Percentiles rank a stretch among this genome's conserved stretches.
Conservation (phyloP, 352 stramenopile genomes). For the Phytophthora ramorum region DNA sequence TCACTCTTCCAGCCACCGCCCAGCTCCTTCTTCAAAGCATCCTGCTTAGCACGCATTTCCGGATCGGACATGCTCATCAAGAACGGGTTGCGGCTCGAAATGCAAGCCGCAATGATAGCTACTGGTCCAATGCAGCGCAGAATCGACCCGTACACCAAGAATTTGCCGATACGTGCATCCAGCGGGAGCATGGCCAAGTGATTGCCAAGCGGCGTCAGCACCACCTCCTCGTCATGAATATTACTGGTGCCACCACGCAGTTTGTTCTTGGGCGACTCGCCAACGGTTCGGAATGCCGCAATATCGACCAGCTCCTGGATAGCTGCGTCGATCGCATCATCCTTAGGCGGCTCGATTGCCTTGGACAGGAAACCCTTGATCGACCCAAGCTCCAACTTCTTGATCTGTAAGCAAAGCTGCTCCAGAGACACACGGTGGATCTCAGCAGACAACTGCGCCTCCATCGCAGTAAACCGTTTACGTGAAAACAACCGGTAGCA, state of each 20-base stretch:
- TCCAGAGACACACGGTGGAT: conserved; percentile 90
- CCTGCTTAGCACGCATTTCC: conserved; percentile 61
- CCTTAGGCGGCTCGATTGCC: conserved; percentile 93
- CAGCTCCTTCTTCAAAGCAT: conserved; percentile 75
- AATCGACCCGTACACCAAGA: conserved; percentile 89
- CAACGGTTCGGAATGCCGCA: conserved; percentile 75
- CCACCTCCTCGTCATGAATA: conserved; percentile 58
- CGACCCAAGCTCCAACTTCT: conserved; percentile 79
- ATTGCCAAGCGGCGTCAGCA: conserved; percentile 94
- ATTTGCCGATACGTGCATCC: conserved; percentile 89
- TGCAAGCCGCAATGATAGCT: conserved; percentile 83
- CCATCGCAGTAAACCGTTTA: conserved; percentile 67
- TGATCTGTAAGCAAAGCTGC: conserved; percentile 89
- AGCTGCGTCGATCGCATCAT: conserved; percentile 91
- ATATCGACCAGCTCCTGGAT: conserved; percentile 93
- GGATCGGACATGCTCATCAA: conserved; percentile 74
- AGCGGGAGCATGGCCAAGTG: conserved; percentile 85
- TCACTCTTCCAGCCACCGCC: conserved; percentile 74
- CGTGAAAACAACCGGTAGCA: conserved; percentile 85
- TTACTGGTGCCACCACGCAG: conserved; percentile 1
- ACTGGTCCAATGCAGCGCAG: conserved; percentile 85
- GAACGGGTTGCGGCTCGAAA: conserved; percentile 84
- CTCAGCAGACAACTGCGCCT: conserved; percentile 80
- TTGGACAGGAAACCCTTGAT: conserved; percentile 80
- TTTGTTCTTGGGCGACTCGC: conserved; percentile 24